Evolutionary conservation across 2,329 filamentous ascomycete species (phyloP).

Genomic region (Tolypocladium ovalisporum): DNA sequence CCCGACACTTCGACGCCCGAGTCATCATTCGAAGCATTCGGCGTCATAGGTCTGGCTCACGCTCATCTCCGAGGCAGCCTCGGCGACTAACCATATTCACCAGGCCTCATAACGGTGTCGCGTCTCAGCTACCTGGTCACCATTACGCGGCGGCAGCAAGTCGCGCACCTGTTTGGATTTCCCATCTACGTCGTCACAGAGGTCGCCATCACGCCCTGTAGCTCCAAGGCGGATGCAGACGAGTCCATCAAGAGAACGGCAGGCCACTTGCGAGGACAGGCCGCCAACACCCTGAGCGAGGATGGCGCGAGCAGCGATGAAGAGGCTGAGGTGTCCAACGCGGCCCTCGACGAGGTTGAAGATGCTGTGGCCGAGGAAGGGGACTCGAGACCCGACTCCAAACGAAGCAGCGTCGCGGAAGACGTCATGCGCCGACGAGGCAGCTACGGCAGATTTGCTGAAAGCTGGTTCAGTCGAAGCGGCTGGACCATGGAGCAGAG

Average conservation of each 20-base stretch:
- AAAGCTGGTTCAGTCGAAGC: constrained; percentile 80
- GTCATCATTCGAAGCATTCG: constrained; percentile 48
- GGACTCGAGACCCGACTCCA: constrained; percentile 19
- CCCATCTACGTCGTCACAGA: constrained; percentile 83
- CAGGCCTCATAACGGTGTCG: constrained; percentile 77
- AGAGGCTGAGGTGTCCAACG: constrained; percentile 22
- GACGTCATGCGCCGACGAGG: constrained; percentile 79
- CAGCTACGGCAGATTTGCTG: constrained; percentile 79
- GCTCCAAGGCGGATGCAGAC: constrained; percentile 63
- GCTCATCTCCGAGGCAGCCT: constrained; percentile 2
- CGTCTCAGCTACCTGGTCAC: constrained; percentile 75
- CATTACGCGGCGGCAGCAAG: constrained; percentile 76
- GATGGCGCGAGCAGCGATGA: constrained; percentile 39
- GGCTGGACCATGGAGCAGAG: constrained; percentile 68
- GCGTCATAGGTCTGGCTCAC: constrained; percentile 38
- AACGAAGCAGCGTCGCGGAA: constrained; percentile 61
- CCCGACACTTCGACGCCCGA: constrained; percentile 32
- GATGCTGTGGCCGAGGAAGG: constrained; percentile 23
- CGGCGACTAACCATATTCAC: not conserved
- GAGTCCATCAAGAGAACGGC: constrained; percentile 57
- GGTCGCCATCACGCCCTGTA: constrained; percentile 80
- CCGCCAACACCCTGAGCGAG: constrained; percentile 28
- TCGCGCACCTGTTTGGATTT: constrained; percentile 73
- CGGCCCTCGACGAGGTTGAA: constrained; percentile 32
- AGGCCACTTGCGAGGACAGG: constrained; percentile 24